Conservation (phyloP, 257 asterid species). For the Voacanga thouarsii region DNA sequence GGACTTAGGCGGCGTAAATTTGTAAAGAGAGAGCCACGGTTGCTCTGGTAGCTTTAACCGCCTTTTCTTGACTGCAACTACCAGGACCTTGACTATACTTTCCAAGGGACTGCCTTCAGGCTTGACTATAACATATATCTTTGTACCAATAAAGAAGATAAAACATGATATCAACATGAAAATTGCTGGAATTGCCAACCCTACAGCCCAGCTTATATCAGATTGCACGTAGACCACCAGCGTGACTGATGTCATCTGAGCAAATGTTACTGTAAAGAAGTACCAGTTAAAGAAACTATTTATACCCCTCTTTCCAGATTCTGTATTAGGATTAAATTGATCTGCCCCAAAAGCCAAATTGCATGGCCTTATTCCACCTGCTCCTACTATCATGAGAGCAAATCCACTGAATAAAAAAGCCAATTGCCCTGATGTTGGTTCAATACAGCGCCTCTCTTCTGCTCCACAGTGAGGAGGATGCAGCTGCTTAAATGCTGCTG, state of each 20-base stretch:
- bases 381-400: constrained; percentile 53
- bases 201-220: constrained; percentile 68
- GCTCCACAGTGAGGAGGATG: constrained; percentile 55
- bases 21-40: neutral
- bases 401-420: constrained; percentile 55
- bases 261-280: constrained; percentile 61
- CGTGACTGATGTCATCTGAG: constrained; percentile 56
- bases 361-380: constrained; percentile 76
- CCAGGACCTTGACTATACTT: constrained; percentile 47
- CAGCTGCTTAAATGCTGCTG: constrained; percentile 52
- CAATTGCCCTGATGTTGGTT: constrained; percentile 55
- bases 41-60: constrained; percentile 33
- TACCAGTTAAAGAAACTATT: constrained; percentile 86
- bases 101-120: constrained; percentile 81
- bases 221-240: constrained; percentile 68
- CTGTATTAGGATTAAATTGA: constrained; percentile 70
- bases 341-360: constrained; percentile 81
- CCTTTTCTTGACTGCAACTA: constrained; percentile 57
- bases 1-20: neutral
- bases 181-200: constrained; percentile 54
- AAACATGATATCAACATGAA: constrained; percentile 56
- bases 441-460: constrained; percentile 26
- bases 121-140: constrained; percentile 57
- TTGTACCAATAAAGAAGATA: constrained; percentile 46
- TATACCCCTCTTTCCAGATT: constrained; percentile 60